Conservation (phyloP, 768 basidiomycete genomes). For the Boletus rubroflammeus region DNA sequence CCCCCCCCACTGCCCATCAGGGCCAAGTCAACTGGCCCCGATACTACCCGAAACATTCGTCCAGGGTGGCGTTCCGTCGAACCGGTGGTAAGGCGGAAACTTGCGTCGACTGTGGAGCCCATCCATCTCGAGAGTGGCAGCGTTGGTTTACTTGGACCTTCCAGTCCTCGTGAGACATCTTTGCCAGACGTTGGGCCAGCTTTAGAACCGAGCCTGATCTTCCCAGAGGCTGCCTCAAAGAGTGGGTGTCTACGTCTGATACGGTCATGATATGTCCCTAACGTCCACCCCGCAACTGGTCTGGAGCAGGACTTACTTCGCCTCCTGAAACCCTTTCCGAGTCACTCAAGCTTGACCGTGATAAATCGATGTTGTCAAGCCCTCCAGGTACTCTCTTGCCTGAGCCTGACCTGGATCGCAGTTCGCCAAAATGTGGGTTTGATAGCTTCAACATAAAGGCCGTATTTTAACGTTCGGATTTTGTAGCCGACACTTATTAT, state of each 20-base stretch:
- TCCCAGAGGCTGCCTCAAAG: neutral
- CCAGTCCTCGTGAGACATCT: neutral
- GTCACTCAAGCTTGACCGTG: neutral
- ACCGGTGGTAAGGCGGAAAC: neutral
- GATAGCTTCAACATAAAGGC: no score
- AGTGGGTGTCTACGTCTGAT: neutral
- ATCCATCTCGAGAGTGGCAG: neutral
- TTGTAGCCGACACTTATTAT: neutral
- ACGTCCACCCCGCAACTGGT: no score
- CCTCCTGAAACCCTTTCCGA: neutral
- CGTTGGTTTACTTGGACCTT: neutral
- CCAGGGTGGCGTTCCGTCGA: neutral
- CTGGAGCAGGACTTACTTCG: neutral
- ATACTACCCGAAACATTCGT: neutral
- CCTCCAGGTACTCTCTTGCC: neutral
- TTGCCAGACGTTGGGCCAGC: neutral
- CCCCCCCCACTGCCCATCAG: no score
- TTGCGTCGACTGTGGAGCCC: no score
- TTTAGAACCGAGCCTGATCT: neutral
- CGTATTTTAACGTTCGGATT: neutral
- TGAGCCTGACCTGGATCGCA: neutral
- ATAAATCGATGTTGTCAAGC: neutral
- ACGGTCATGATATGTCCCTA: no score
- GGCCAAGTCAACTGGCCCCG: neutral
- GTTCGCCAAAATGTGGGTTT: neutral